Evolutionary conservation across 139 green algal species (phyloP).

Genomic region (Coelastrella sp.): DNA sequence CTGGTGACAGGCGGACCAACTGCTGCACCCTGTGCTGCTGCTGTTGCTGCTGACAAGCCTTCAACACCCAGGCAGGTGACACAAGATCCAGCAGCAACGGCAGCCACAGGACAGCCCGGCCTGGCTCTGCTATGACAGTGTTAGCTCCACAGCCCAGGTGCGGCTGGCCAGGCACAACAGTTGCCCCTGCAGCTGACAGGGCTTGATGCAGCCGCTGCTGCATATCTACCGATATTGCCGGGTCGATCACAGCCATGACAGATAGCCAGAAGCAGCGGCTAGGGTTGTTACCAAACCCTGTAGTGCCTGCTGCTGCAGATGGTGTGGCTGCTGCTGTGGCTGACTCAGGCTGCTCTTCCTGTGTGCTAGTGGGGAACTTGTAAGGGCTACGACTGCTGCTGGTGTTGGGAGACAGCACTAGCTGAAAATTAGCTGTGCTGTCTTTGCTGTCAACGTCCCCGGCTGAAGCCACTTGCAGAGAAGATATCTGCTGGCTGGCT

Average conservation of each 20-base stretch:
- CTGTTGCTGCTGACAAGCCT: background rate
- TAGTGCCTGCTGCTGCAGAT: background rate
- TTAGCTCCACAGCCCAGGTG: slow-evolving; percentile 35
- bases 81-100: slow-evolving; percentile 42
- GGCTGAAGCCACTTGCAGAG: background rate
- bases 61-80: slow-evolving; percentile 6
- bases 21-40: slow-evolving; percentile 6
- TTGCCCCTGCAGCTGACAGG: background rate
- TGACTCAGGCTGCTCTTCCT: too few species aligned
- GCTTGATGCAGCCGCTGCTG: background rate
- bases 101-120: background rate
- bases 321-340: background rate
- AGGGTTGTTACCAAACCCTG: background rate
- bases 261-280: background rate
- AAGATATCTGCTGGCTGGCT: too few species aligned
- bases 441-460: background rate
- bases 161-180: slow-evolving; percentile 7
- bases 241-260: slow-evolving; percentile 11
- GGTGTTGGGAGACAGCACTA: background rate
- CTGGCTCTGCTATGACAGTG: slow-evolving; percentile 11
- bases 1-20: background rate
- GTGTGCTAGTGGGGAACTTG: background rate
- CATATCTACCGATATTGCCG: background rate
- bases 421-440: background rate
- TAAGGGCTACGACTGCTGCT: background rate